Base-by-base conservation (phyloP, 2,329 filamentous ascomycete genomes). In the Escovopsis sp. region DNA sequence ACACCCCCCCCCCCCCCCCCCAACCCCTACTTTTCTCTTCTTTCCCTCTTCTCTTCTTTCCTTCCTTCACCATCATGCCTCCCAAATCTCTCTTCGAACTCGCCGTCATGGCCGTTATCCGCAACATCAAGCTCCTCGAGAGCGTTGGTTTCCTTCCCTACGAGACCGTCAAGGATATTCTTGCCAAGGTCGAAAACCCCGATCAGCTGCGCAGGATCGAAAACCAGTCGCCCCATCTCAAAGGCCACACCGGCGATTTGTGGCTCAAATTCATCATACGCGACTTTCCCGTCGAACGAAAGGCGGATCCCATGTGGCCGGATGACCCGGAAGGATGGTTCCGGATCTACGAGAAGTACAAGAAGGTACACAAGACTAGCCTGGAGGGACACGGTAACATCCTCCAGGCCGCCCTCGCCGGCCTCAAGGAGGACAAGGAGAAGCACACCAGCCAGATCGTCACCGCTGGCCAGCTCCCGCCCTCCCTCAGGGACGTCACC, bases 211-310 rank as follows among this genome's bases (percentile, higher is more conserved):
- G 76, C 53, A 56, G 70, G 44, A 72, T 95, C 45, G 88, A 95
- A 62, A 47, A 71, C 40, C 77, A 79, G 55, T 88, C 80, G 5
- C 84, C 86, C 0, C 85, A 94, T 49, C 71, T 95, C 41, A 68
- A 74, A 47, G 76, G 77, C 33, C 69, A 82, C 43, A 79, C 79
- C 34, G 71, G 66, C 18, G 82, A 87, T 51, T 66, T 89, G 47
- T 95, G 89, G 89, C 63, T 77, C 36, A 72, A 75, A 26, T 74
- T 95, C 54, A 91, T 96, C 59, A 73, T 75, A 41, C 75, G 78
- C 39, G 79, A 94, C 53, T 84, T 94, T 47, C 77, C 78, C 2
- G 65, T 75, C 43, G 80, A 77, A 59, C 62, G 64, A 48, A 68
- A 78, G 36, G 64, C 66, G 38, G 77, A 82, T 55, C 73, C 75